Conservation (phyloP, 441 rosid species). For the Erodium trifolium region DNA sequence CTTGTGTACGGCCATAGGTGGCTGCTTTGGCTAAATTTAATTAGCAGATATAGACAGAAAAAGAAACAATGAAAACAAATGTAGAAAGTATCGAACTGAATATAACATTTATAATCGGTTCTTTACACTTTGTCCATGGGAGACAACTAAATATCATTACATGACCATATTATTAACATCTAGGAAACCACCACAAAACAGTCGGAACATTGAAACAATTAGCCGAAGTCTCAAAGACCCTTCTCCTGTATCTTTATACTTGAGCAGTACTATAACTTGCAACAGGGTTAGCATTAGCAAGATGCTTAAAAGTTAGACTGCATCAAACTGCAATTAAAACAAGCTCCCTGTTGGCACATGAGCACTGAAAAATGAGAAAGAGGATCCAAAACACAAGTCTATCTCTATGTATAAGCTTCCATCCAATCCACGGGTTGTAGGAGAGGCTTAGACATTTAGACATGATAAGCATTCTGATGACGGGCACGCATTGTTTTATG, state of each 20-base stretch:
- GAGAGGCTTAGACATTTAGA: conserved; percentile 22
- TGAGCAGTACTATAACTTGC: conserved; percentile 36
- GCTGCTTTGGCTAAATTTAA: conserved; percentile 51
- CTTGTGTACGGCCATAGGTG: neutral
- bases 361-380: neutral
- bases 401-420: conserved; percentile 11
- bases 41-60: neutral
- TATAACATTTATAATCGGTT: neutral
- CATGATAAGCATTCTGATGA: conserved; percentile 21
- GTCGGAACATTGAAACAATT: conserved; percentile 59
- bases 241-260: conserved; percentile 47
- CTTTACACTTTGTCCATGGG: neutral
- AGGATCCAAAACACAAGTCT: neutral
- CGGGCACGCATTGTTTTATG: conserved; percentile 24
- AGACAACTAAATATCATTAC: conserved; percentile 15
- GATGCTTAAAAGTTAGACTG: neutral
- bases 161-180: conserved; percentile 28
- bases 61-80: neutral
- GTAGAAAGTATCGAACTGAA: neutral
- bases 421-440: conserved; percentile 28
- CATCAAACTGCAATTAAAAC: neutral
- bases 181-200: conserved; percentile 57
- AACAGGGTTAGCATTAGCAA: neutral
- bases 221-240: conserved; percentile 53
- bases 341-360: neutral